Conservation (phyloP, 176 grass and related monocot species). For the Rhipidocladum racemiflorum region DNA sequence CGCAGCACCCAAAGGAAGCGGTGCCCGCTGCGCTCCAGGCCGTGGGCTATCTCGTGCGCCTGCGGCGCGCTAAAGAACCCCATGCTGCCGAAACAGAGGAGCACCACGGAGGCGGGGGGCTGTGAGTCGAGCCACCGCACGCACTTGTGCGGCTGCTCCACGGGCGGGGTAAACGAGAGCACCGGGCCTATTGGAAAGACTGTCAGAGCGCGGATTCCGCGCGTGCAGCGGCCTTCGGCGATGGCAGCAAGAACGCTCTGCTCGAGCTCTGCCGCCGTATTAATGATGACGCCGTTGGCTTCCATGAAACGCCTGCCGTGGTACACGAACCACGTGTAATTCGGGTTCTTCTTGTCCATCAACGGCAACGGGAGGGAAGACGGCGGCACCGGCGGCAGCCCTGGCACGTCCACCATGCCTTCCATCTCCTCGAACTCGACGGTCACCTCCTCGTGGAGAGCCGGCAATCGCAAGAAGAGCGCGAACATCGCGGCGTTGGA, state of each 20-base stretch:
- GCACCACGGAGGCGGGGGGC: conserved; percentile 20
- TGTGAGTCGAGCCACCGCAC: conserved; percentile 12
- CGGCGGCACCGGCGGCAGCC: no score
- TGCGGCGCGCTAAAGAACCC: conserved; percentile 10
- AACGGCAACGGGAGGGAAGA: no score
- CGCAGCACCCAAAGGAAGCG: no score
- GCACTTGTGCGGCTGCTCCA: neutral
- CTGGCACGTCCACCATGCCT: no score
- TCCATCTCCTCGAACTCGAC: no score
- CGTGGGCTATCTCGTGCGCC: neutral
- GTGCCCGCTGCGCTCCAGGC: no score
- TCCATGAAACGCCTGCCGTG: conserved; percentile 24
- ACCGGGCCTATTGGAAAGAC: conserved; percentile 31
- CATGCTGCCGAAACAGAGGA: conserved; percentile 34
- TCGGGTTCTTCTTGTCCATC: no score
- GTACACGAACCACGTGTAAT: neutral
- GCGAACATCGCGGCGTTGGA: neutral
- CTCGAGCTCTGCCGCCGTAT: conserved; percentile 43
- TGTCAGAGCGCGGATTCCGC: neutral
- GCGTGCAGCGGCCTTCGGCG: conserved; percentile 12
- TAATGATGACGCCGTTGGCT: conserved; percentile 44
- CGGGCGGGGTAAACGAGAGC: neutral
- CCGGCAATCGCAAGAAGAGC: conserved; percentile 2
- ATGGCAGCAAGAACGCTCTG: conserved; percentile 16
- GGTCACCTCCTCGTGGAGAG: no score